Evolutionary conservation across 805 yeast species (phyloP).

Genomic region (Candida ovalis): DNA sequence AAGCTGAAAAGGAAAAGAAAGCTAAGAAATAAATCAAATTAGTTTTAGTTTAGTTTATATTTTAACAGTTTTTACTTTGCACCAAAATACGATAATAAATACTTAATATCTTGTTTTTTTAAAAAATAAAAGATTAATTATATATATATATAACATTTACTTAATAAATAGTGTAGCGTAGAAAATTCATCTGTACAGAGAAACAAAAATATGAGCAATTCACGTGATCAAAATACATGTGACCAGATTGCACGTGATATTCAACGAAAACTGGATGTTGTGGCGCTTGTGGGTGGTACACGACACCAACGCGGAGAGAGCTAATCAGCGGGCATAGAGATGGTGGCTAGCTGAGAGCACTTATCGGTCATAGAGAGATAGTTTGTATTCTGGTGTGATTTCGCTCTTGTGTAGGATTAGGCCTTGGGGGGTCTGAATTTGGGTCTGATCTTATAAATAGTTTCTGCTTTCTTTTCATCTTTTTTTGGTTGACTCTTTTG

Average conservation of each 20-base stretch:
- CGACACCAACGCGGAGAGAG: not conserved
- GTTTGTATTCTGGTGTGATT: not conserved
- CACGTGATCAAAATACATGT: not conserved
- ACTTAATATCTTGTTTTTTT: not conserved
- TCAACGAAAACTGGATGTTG: not conserved
- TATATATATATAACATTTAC: not conserved
- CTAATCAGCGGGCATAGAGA: not conserved
- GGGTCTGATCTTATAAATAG: too few species aligned
- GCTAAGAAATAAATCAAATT: slow-evolving; percentile 31
- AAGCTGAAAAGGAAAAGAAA: slow-evolving; percentile 82
- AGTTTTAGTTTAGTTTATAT: not conserved
- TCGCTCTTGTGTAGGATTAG: too few species aligned
- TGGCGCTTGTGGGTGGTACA: not conserved
- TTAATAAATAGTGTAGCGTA: too few species aligned
- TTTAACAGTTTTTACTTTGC: not conserved
- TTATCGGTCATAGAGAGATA: slow-evolving; percentile 1
- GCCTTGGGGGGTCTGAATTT: too few species aligned
- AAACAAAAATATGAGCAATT: too few species aligned
- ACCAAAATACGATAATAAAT: not conserved
- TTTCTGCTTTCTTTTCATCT: too few species aligned
- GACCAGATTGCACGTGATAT: not conserved
- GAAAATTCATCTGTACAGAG: too few species aligned
- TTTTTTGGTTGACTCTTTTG: too few species aligned
- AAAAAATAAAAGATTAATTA: not conserved
- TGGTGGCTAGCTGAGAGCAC: not conserved